Evolutionary conservation across 495 filamentous ascomycete genomes (phyloP).

Genomic region (Cercophora newfieldiana): DNA sequence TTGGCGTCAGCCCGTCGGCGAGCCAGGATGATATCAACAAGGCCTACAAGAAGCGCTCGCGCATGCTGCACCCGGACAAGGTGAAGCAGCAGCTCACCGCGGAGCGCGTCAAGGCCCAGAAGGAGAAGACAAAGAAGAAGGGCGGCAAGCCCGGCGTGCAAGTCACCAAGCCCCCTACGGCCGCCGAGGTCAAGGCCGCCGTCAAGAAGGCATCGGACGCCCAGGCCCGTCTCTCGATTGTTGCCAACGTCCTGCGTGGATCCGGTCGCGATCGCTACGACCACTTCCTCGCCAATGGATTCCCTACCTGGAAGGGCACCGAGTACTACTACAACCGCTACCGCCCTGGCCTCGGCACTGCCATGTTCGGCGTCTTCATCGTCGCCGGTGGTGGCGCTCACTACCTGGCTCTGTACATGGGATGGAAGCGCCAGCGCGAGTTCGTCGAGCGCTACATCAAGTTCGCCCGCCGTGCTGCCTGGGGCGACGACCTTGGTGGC

Average conservation of each 20-base stretch:
- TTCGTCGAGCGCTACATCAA: constrained; percentile 90
- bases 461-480: constrained; percentile 82
- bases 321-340: constrained; percentile 97
- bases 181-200: constrained; percentile 70
- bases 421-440: constrained; percentile 84
- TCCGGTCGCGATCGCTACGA: constrained; percentile 84
- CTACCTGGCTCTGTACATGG: constrained; percentile 78
- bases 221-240: constrained; percentile 77
- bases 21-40: constrained; percentile 88
- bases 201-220: constrained; percentile 74
- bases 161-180: constrained; percentile 68
- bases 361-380: constrained; percentile 80
- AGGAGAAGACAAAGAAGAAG: constrained; percentile 52
- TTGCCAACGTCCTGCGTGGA: constrained; percentile 82
- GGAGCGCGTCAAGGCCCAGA: constrained; percentile 60
- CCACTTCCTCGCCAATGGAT: constrained; percentile 90
- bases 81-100: constrained; percentile 79
- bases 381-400: constrained; percentile 82
- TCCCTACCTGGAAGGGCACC: constrained; percentile 93
- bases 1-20: constrained; percentile 70
- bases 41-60: constrained; percentile 85
- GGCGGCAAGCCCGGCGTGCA: constrained; percentile 62
- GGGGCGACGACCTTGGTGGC: constrained; percentile 60
- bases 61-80: constrained; percentile 89
- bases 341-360: constrained; percentile 83